A percentile compares a stretch with the other conserved stretches of the same genome.
These are phyloP conservation scores for Neurospora sp. DNA, from an alignment of 495 filamentous ascomycete genomes.

Conservation along the genomic window DNA sequence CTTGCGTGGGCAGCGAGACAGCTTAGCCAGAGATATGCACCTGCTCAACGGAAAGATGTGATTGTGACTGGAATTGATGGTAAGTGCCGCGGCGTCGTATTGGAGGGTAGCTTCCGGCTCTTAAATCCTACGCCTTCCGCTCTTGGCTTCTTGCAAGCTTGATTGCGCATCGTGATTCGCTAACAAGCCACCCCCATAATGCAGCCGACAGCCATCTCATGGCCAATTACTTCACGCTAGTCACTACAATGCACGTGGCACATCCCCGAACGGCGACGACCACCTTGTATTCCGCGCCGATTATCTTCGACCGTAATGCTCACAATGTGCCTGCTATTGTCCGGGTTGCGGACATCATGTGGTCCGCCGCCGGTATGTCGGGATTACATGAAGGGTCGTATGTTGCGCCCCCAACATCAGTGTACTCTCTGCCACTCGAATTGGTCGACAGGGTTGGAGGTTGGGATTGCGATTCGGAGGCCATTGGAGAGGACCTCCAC, in stretches of 20 bases:
- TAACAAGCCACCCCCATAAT: constrained; percentile 18
- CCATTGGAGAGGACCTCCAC: constrained; percentile 64
- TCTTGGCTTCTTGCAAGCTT: background rate
- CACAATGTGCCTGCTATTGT: constrained; percentile 55
- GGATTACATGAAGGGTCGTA: constrained; percentile 48
- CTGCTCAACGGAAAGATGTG: constrained; percentile 42
- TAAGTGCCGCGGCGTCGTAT: constrained; percentile 23
- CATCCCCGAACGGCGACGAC: constrained; percentile 44
- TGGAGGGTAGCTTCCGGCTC: background rate
- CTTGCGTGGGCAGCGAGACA: constrained; percentile 54
- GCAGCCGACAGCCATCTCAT: constrained; percentile 60
- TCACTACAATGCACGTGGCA: constrained; percentile 47
- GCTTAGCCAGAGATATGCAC: constrained; percentile 45
- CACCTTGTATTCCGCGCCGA: constrained; percentile 56
- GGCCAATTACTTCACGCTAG: constrained; percentile 51
- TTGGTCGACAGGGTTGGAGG: constrained; percentile 54
- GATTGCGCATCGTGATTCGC: constrained; percentile 14
- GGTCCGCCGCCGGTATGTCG: constrained; percentile 56
- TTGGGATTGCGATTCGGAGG: constrained; percentile 55
- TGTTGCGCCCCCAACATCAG: constrained; percentile 57
- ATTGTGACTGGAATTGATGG: constrained; percentile 63
- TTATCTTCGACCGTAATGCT: constrained; percentile 63
- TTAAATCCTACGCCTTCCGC: background rate
- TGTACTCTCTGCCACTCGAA: constrained; percentile 55
- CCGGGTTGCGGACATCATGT: constrained; percentile 56